Conservation (phyloP, 108 stramenopile species). For the Cyclotella choctawhatcheeana region DNA sequence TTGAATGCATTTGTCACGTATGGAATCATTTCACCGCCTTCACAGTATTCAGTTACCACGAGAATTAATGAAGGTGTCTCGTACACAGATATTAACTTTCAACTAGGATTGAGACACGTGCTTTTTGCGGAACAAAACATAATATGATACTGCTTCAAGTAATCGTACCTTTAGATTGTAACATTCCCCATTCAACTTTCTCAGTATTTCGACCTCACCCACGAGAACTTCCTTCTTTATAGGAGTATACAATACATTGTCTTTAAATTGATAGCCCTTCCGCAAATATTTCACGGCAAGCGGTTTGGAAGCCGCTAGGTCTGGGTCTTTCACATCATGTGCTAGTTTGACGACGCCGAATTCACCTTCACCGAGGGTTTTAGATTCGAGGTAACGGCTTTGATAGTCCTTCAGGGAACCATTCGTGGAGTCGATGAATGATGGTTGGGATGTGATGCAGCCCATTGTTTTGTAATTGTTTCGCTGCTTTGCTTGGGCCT, state of each 20-base stretch:
- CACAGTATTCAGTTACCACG: constrained; percentile 78
- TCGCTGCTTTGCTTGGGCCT: too few relatives aligned
- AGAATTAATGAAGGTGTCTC: constrained; percentile 67
- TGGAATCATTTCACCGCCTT: constrained; percentile 87
- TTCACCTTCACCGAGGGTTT: constrained; percentile 77
- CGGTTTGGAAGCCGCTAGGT: constrained; percentile 30
- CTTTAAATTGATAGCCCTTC: constrained; percentile 82
- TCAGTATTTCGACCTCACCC: constrained; percentile 76
- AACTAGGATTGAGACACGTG: neutral
- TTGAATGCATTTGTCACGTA: constrained; percentile 52
- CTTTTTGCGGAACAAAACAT: neutral
- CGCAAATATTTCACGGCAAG: constrained; percentile 74
- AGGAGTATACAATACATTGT: constrained; percentile 79
- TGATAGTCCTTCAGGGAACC: constrained; percentile 74
- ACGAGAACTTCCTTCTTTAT: constrained; percentile 69
- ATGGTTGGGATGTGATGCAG: constrained; percentile 24
- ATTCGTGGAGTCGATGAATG: constrained; percentile 38
- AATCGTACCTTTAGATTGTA: constrained; percentile 20
- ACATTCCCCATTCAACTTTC: constrained; percentile 61
- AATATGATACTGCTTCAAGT: neutral
- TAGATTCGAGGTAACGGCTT: constrained; percentile 66
- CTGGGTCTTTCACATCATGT: constrained; percentile 53
- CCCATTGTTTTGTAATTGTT: constrained; percentile 23
- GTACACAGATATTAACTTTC: constrained; percentile 63
- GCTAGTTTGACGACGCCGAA: constrained; percentile 84